Percentiles rank a stretch among this genome's conserved stretches.
Evolutionary conservation across 768 basidiomycete genomes (phyloP).

Genomic region (Boletus pseudo-olivaceus): DNA sequence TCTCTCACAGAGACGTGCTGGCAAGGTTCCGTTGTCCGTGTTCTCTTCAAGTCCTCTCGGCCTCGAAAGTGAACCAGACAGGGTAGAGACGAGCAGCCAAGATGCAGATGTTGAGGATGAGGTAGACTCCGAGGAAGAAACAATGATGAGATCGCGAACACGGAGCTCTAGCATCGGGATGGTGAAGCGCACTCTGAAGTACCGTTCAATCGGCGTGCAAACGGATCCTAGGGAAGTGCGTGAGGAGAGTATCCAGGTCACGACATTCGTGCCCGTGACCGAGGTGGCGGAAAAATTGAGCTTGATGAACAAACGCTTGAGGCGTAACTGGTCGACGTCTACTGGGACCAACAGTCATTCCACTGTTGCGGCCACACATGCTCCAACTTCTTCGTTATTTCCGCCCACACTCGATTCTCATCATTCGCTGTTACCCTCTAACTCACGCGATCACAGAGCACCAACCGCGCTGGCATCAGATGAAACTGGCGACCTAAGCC

Average conservation of each 20-base stretch:
- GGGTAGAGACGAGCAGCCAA: slow-evolving; percentile 64
- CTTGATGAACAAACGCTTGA: slow-evolving; percentile 17
- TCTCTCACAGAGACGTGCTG: slow-evolving; percentile 74
- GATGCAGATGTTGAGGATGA: slow-evolving; percentile 84
- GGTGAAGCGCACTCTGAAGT: slow-evolving; percentile 36
- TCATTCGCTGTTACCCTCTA: slow-evolving; percentile 17
- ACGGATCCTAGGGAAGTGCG: slow-evolving; percentile 54
- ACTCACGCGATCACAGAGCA: slow-evolving; percentile 6
- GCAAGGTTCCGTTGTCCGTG: slow-evolving; percentile 52
- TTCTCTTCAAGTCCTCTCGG: slow-evolving; percentile 37
- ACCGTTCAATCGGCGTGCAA: slow-evolving; percentile 69
- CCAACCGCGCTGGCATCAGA: slow-evolving; percentile 2
- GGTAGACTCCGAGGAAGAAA: slow-evolving; percentile 51
- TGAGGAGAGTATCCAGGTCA: slow-evolving; percentile 59
- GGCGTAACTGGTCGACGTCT: slow-evolving; percentile 19
- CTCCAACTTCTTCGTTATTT: slow-evolving; percentile 1
- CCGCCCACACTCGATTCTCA: slow-evolving; percentile 12
- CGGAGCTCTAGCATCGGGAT: slow-evolving; percentile 30
- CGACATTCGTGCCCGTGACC: slow-evolving; percentile 14
- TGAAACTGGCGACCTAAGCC: slow-evolving; percentile 6
- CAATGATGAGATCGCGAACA: slow-evolving; percentile 32
- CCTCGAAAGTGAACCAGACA: slow-evolving; percentile 28
- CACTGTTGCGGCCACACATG: not conserved
- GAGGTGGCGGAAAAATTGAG: slow-evolving; percentile 23
- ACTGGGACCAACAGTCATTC: slow-evolving; percentile 1